These are phyloP conservation scores for Ochromonas danica DNA, from an alignment of 108 stramenopile genomes.

Conservation along the genomic window DNA sequence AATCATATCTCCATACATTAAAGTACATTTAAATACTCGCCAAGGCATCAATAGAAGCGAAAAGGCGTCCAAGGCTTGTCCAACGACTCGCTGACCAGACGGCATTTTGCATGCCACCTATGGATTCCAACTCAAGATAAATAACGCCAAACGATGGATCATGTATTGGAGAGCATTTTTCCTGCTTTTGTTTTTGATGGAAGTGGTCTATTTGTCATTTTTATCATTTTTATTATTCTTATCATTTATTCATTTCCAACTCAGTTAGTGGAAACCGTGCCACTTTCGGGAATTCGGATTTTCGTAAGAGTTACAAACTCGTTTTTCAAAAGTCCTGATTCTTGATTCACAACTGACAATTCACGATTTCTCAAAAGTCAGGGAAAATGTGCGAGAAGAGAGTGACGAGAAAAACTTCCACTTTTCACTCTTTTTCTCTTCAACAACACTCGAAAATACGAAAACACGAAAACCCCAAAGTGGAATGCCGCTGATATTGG, in stretches of 20 bases:
- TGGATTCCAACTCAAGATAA: background rate
- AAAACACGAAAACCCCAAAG: too few species aligned
- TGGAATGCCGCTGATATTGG: too few species aligned
- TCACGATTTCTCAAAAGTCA: too few species aligned
- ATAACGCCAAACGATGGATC: background rate
- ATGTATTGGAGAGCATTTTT: background rate
- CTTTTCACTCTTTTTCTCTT: too few species aligned
- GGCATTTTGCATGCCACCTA: background rate
- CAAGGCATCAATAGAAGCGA: background rate
- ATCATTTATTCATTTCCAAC: background rate
- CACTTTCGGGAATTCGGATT: too few species aligned
- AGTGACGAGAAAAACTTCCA: too few species aligned
- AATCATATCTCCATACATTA: background rate
- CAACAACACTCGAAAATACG: too few species aligned
- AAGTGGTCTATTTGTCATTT: background rate
- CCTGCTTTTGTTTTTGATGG: background rate
- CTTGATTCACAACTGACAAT: too few species aligned
- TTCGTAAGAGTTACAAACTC: too few species aligned
- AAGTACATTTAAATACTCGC: background rate
- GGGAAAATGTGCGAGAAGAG: too few species aligned
- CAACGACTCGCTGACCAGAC: constrained; percentile 1
- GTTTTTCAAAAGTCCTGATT: too few species aligned
- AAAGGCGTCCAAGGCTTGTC: background rate
- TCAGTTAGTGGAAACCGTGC: background rate
- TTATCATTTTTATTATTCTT: background rate